A percentile compares a stretch with the other conserved stretches of the same genome.
phyloP scores from a whole-genome alignment of 305 asterid genomes.

The Fraxinus baroniana region DNA sequence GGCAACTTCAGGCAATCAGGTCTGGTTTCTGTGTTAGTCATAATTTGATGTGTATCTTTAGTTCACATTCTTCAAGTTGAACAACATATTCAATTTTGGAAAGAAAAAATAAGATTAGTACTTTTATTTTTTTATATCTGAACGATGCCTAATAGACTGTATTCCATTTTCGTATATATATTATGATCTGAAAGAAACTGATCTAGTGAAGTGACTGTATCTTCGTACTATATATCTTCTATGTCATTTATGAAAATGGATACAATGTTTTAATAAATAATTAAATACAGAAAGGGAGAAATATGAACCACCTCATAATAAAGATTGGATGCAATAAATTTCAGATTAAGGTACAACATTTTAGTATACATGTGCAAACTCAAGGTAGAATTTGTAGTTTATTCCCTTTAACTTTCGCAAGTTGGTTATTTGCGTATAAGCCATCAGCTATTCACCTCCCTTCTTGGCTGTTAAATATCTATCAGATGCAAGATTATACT shows the following conservation, averaged over 20 bases:
- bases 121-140: background rate
- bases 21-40: conserved; percentile 37
- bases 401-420: background rate
- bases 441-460: background rate
- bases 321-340: background rate
- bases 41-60: background rate
- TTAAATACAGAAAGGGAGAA: background rate
- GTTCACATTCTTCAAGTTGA: background rate
- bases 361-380: background rate
- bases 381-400: background rate
- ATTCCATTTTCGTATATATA: background rate
- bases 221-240: background rate
- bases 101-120: background rate
- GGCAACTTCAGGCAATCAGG: conserved; percentile 88
- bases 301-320: background rate
- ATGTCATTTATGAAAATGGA: background rate
- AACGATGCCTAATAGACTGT: background rate
- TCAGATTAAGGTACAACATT: background rate
- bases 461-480: background rate
- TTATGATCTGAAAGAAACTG: background rate
- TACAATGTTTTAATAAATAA: background rate
- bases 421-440: background rate
- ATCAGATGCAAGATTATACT: background rate
- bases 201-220: background rate
- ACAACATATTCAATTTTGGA: background rate